Evolutionary conservation across 306 rosid species (phyloP), one percentile per base, ranked within the genome.

Genomic region (Cicer judaicum): DNA sequence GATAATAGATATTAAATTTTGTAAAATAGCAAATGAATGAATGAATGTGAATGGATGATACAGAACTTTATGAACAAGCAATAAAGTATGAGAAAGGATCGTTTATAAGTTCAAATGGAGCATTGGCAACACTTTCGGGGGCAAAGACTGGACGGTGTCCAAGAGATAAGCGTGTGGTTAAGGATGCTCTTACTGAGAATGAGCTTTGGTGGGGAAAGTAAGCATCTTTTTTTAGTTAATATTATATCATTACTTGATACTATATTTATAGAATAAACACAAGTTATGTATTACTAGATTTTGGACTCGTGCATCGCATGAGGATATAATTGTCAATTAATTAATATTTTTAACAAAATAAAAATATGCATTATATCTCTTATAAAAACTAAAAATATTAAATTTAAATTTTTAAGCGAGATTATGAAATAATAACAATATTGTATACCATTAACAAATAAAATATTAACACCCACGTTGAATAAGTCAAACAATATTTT

Each of bases 181-280:
- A 75, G 70, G 98, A 93, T 41, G 84, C 85, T 3, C 34, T 79
- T 8, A 85, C 92, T 3, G 86, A 84, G 57, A 64, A 80, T 41
- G 97, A 91, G 52, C 97, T 93, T 80, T 93, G 98, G 98, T 93
- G 97, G 98, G 98, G 97, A 84, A 93, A 84, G 98, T 93, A 78
- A 75, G 96, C 21, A 38, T 50, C 63, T 49, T 48, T 1, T 52
- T 49, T 49, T n/a, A 1, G 18, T 16, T 16, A 16, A 19, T 19
- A 19, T 19, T 19, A 19, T 19, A 19, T 19, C 1, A 19, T 21
- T 1, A 21, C 2, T 21, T 21, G 24, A 21, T 21, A 21, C 2
- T 21, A 21, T 21, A 21, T 21, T 21, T 21, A 21, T 21, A 21
- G 24, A 21, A 21, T 19, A 19, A 19, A 19, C 21, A 16, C 18